Evolutionary conservation across 75 land plant genomes (phyloP).

Genomic region (Selaginella tamariscina): DNA sequence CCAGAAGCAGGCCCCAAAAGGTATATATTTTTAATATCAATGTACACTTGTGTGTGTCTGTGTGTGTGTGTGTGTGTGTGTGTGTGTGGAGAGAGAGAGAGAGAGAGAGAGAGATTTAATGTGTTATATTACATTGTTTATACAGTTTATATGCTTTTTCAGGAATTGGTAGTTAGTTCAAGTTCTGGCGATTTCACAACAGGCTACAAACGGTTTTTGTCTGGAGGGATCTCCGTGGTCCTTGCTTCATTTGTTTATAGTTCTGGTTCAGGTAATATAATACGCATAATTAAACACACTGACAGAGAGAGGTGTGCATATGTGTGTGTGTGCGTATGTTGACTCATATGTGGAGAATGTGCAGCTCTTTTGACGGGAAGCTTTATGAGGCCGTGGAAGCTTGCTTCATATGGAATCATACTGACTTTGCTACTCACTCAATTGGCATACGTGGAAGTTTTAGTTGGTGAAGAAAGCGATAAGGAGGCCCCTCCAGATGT

Average conservation of each 20-base stretch:
- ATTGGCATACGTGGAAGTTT: conserved; percentile 34
- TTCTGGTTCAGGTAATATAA: conserved; percentile 35
- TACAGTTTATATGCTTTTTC: conserved; percentile 7
- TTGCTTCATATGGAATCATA: conserved; percentile 34
- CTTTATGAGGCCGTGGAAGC: conserved; percentile 31
- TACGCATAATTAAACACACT: background rate
- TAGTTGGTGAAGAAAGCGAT: conserved; percentile 22
- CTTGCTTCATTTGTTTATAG: conserved; percentile 38
- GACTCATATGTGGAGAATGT: background rate
- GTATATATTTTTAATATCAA: conserved; percentile 2
- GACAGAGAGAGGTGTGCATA: background rate
- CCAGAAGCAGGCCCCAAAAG: conserved; percentile 16
- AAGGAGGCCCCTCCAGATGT: too few relatives aligned
- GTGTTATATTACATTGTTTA: background rate
- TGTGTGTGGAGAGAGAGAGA: too few relatives aligned
- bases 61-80: conserved; percentile 7
- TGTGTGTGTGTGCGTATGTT: background rate
- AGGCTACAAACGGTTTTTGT: conserved; percentile 35
- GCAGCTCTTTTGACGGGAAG: conserved; percentile 37
- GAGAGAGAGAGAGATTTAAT: too few relatives aligned
- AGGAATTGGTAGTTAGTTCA: conserved; percentile 25
- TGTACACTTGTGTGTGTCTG: conserved; percentile 7
- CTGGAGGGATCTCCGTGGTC: conserved; percentile 42
- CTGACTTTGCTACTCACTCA: conserved; percentile 33
- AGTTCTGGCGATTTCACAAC: conserved; percentile 10